These are phyloP conservation scores for Solanum ossicruentum DNA, from an alignment of 257 asterid species.

Conservation along the genomic window DNA sequence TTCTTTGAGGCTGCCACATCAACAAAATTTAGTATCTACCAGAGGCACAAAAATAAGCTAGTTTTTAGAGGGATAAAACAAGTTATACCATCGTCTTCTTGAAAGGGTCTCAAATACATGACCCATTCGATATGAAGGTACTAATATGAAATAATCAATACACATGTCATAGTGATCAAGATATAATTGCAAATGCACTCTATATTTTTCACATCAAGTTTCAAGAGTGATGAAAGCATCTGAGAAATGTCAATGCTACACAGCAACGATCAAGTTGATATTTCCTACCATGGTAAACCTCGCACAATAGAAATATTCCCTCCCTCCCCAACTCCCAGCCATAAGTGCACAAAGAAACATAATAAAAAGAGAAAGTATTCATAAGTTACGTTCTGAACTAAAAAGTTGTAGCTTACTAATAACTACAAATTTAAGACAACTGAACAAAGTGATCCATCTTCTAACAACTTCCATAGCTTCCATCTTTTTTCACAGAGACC, in stretches of 20 bases:
- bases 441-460: neutral
- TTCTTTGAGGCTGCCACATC: neutral
- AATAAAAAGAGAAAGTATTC: neutral
- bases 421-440: neutral
- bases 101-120: no score
- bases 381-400: neutral
- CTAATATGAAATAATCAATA: neutral
- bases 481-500: neutral
- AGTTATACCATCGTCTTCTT: neutral
- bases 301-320: no score
- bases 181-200: neutral
- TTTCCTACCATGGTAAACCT: no score
- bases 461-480: neutral
- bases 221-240: neutral
- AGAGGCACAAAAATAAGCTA: neutral
- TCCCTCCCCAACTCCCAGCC: neutral
- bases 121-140: neutral
- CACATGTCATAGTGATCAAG: neutral
- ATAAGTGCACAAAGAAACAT: neutral
- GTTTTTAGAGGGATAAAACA: neutral
- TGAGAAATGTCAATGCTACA: neutral
- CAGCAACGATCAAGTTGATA: neutral
- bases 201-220: neutral
- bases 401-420: neutral
- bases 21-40: neutral